Evolutionary conservation across 208 protist genomes (phyloP).

Genomic region (Phytomonas francai): DNA sequence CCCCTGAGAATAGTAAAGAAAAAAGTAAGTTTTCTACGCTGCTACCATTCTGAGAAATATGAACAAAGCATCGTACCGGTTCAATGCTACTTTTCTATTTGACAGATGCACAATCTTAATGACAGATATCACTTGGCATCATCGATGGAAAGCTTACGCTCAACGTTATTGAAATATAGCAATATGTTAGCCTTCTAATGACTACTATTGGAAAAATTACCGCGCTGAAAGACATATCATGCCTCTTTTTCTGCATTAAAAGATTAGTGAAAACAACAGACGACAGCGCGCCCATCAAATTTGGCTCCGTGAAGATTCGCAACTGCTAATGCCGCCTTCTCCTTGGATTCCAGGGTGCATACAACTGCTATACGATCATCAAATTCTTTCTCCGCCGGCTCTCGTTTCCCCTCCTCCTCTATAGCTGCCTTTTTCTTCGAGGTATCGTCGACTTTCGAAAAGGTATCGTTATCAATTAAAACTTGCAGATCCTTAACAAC

Average conservation of each 20-base stretch:
- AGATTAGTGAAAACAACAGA: conserved; percentile 46
- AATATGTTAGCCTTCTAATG: background rate
- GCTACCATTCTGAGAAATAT: background rate
- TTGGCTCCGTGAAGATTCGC: conserved; percentile 45
- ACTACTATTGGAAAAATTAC: background rate
- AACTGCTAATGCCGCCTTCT: conserved; percentile 46
- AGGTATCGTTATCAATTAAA: conserved; percentile 4
- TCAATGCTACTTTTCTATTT: background rate
- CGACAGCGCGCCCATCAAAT: conserved; percentile 46
- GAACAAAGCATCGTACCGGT: background rate
- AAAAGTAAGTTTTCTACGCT: background rate
- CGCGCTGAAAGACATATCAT: background rate
- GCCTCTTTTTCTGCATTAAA: background rate
- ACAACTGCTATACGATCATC: conserved; percentile 61
- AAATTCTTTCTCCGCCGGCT: conserved; percentile 12
- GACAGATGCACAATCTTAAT: background rate
- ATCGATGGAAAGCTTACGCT: background rate
- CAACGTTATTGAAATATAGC: background rate
- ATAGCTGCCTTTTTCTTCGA: background rate
- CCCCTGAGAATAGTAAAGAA: background rate
- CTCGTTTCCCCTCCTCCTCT: background rate
- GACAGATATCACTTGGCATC: background rate
- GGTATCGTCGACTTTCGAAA: background rate
- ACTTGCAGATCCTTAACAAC: background rate
- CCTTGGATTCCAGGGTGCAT: conserved; percentile 31